Evolutionary conservation across 1,284 basidiomycete genomes (phyloP).

Genomic region (Leccinum huronense): DNA sequence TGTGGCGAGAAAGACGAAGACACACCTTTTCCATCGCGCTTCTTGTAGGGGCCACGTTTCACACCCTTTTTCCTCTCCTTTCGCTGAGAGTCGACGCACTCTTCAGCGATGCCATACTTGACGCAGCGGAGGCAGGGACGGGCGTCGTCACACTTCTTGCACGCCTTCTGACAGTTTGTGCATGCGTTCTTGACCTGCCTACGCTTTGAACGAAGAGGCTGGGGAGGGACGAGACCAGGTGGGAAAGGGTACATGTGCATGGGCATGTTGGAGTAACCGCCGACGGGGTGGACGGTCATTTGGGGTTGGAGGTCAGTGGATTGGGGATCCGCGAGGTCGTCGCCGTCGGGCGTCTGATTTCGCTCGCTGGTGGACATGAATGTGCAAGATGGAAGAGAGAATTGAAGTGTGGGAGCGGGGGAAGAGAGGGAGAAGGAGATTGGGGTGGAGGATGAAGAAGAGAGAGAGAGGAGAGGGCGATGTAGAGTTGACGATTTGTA

Average conservation of each 20-base stretch:
- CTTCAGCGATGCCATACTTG: constrained; percentile 79
- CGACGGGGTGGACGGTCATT: constrained; percentile 51
- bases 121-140: constrained; percentile 84
- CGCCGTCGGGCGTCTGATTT: constrained; percentile 39
- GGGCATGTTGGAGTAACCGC: constrained; percentile 50
- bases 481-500: constrained; percentile 29
- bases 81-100: constrained; percentile 77
- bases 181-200: constrained; percentile 90
- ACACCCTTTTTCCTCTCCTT: constrained; percentile 85
- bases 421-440: not conserved
- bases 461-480: constrained; percentile 17
- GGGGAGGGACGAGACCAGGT: constrained; percentile 44
- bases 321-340: constrained; percentile 36
- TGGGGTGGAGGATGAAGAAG: constrained; percentile 14
- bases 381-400: constrained; percentile 18
- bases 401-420: constrained; percentile 2
- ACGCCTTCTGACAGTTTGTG: constrained; percentile 85
- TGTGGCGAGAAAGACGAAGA: constrained; percentile 33
- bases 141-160: constrained; percentile 89
- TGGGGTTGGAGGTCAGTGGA: constrained; percentile 47
- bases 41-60: constrained; percentile 90
- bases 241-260: constrained; percentile 70
- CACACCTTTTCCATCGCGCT: constrained; percentile 82
- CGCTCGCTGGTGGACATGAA: constrained; percentile 36
- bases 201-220: constrained; percentile 66